These are phyloP conservation scores for Crepidotus variabilis DNA, from an alignment of 768 basidiomycete genomes.

Conservation along the genomic window DNA sequence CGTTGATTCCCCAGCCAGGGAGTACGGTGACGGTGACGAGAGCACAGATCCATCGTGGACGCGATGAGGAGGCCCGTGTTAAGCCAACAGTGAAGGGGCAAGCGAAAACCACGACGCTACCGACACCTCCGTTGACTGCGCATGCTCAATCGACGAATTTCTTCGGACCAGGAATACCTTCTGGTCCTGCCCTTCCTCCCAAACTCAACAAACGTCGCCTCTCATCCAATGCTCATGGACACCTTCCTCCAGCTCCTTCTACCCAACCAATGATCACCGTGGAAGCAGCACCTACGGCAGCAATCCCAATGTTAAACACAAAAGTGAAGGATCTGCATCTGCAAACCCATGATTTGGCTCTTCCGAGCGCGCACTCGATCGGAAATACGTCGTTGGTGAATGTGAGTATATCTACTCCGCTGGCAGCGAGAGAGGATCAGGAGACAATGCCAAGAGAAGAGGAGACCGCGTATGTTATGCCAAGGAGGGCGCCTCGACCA, in stretches of 20 bases:
- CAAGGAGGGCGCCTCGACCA: not conserved
- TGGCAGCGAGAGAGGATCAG: not conserved
- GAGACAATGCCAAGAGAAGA: not conserved
- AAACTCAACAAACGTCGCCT: not conserved
- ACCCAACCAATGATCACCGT: not conserved
- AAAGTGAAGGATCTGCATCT: not conserved
- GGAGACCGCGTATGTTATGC: not conserved
- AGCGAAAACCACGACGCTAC: not conserved
- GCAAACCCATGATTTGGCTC: not conserved
- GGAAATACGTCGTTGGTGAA: not conserved
- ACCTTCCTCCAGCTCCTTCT: not conserved
- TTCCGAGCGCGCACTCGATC: not conserved
- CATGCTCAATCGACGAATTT: not conserved
- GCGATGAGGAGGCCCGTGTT: not conserved
- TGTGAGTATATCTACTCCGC: not conserved
- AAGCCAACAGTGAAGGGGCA: not conserved
- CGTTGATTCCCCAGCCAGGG: not conserved
- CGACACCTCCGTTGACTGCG: not conserved
- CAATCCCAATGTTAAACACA: not conserved
- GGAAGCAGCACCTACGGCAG: not conserved
- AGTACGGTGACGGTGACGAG: not conserved
- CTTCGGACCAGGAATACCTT: not conserved
- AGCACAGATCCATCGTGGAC: not conserved
- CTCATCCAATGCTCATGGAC: not conserved
- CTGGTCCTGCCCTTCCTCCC: not conserved